A percentile compares a stretch with the other conserved stretches of the same genome.
phyloP scores from a whole-genome alignment of 176 grass and related monocot species.

The Phragmites australis region DNA sequence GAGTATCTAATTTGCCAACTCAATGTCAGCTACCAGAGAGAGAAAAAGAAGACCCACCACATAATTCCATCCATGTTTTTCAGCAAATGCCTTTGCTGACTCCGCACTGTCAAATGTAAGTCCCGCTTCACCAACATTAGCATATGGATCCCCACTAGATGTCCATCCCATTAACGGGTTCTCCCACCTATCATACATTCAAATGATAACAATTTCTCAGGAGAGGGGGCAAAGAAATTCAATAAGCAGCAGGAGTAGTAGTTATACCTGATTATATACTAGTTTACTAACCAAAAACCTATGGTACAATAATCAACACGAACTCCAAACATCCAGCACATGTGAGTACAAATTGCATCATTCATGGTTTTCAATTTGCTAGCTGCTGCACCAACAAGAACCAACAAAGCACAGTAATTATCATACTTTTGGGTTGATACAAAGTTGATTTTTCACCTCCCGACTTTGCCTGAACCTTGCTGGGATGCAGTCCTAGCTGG shows the following conservation, averaged over 20 bases:
- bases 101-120: constrained; percentile 78
- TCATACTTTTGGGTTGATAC: constrained; percentile 97
- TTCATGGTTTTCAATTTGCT: background rate
- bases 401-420: constrained; percentile 19
- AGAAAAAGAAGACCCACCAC: constrained; percentile 50
- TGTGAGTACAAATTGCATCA: background rate
- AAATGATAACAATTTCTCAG: constrained; percentile 25
- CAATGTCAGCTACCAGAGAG: background rate
- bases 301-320: background rate
- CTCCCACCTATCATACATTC: constrained; percentile 76
- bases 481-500: constrained; percentile 92
- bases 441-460: constrained; percentile 97
- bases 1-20: constrained; percentile 26
- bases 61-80: constrained; percentile 97
- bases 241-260: background rate
- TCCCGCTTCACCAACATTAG: constrained; percentile 90
- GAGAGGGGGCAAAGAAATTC: background rate
- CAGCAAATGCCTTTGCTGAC: constrained; percentile 81
- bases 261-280: background rate
- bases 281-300: background rate
- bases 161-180: constrained; percentile 99
- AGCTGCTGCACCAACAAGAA: constrained; percentile 23
- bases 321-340: background rate
- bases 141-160: constrained; percentile 97
- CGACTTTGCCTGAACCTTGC: constrained; percentile 95